Percentiles rank a stretch among this genome's conserved stretches.
Conservation (phyloP, 163 green algal species). For the Coccomyxa subellipsoidea region DNA sequence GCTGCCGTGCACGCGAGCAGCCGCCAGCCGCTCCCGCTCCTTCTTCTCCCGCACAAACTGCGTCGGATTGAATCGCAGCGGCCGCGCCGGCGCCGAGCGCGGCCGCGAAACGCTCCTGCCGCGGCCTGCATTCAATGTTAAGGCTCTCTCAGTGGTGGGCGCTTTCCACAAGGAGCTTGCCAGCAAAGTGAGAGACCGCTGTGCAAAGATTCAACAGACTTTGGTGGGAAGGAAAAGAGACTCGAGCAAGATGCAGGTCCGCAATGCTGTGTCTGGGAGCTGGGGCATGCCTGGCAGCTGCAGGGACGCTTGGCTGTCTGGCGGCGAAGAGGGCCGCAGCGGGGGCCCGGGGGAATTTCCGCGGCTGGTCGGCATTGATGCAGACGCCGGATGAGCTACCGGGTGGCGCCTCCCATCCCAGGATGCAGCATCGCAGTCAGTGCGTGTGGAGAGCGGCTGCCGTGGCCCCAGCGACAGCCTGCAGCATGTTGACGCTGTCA, state of each 20-base stretch:
- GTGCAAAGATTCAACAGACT: no score
- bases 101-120: not conserved
- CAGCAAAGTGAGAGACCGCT: no score
- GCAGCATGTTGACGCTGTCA: no score
- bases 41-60: conserved; percentile 6
- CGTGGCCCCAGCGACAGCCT: not conserved
- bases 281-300: not conserved
- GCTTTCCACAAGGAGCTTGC: no score
- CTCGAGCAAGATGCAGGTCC: no score
- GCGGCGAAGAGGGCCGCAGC: not conserved
- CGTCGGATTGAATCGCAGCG: conserved; percentile 11
- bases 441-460: not conserved
- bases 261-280: no score
- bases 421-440: not conserved
- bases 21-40: not conserved
- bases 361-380: not conserved
- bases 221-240: no score
- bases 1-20: not conserved
- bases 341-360: not conserved
- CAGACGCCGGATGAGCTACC: not conserved
- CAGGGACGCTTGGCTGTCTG: not conserved
- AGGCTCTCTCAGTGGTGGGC: no score
- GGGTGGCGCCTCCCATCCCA: not conserved
- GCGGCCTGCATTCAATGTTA: not conserved
- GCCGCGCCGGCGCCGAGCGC: not conserved